A percentile compares a stretch with the other conserved stretches of the same genome.
phyloP scores from a whole-genome alignment of 1,284 basidiomycete genomes.

The Coniferiporia weirii region DNA sequence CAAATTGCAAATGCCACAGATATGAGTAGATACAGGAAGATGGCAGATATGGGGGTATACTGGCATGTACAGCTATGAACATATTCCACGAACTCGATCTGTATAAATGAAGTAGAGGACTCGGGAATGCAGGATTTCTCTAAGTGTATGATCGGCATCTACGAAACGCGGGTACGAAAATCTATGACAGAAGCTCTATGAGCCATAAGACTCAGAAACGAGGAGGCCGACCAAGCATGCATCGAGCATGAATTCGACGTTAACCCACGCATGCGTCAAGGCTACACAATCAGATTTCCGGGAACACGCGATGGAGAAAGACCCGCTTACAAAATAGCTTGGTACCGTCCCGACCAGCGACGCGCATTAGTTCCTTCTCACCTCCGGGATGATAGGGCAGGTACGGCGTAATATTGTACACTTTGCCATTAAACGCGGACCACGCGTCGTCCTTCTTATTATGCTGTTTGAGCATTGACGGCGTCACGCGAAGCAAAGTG shows the following conservation, averaged over 20 bases:
- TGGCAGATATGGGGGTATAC: neutral
- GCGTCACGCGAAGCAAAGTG: conserved; percentile 68
- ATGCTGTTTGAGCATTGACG: conserved; percentile 81
- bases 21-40: neutral
- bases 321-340: conserved; percentile 78
- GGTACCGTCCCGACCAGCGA: conserved; percentile 91
- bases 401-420: conserved; percentile 96
- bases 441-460: conserved; percentile 86
- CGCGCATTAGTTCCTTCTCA: conserved; percentile 91
- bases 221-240: conserved; percentile 52
- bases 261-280: conserved; percentile 61
- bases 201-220: conserved; percentile 31
- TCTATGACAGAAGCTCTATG: conserved; percentile 1
- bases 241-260: conserved; percentile 55
- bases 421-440: conserved; percentile 89
- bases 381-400: conserved; percentile 93
- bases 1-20: neutral
- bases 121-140: neutral
- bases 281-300: conserved; percentile 27
- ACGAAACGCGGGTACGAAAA: neutral
- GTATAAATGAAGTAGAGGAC: neutral
- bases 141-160: neutral
- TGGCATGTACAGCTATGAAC: neutral
- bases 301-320: neutral
- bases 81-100: neutral